Evolutionary conservation across 2,329 filamentous ascomycete genomes (phyloP).

Genomic region (Pestalotiopsis sp.): DNA sequence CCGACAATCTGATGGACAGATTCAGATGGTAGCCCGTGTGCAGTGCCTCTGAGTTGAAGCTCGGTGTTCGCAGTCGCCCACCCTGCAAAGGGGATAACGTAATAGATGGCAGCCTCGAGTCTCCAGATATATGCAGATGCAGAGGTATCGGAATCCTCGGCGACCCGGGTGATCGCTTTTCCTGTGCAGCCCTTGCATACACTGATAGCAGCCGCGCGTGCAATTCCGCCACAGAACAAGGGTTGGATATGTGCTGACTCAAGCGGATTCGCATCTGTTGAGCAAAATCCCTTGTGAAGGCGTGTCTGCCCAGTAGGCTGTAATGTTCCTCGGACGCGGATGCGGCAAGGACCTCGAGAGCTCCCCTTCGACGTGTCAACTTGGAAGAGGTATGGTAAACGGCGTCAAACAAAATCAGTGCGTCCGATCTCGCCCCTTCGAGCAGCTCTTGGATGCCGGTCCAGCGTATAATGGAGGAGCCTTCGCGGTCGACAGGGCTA

Average conservation of each 20-base stretch:
- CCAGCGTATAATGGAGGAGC: constrained; percentile 55
- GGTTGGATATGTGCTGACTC: constrained; percentile 42
- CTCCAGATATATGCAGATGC: constrained; percentile 58
- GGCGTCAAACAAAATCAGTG: constrained; percentile 61
- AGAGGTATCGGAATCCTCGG: constrained; percentile 55
- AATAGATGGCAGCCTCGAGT: constrained; percentile 57
- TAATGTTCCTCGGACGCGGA: constrained; percentile 56
- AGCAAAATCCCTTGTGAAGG: constrained; percentile 54
- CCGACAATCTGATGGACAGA: constrained; percentile 52
- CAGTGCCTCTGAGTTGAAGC: constrained; percentile 40
- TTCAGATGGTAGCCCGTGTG: constrained; percentile 45
- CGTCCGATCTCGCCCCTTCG: constrained; percentile 58
- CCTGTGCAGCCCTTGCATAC: constrained; percentile 55
- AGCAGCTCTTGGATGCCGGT: constrained; percentile 58
- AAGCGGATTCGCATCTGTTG: constrained; percentile 53
- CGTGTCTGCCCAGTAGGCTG: constrained; percentile 48
- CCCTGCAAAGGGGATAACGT: constrained; percentile 54
- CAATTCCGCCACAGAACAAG: constrained; percentile 55
- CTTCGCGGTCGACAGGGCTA: constrained; percentile 51
- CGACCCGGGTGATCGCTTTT: constrained; percentile 49
- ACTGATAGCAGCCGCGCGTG: constrained; percentile 55
- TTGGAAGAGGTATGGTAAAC: constrained; percentile 59
- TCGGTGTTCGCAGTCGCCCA: constrained; percentile 39
- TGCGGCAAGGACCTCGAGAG: constrained; percentile 60
- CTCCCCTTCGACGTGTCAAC: constrained; percentile 54